These are phyloP conservation scores for Trichoderma gamsii DNA, from an alignment of 495 filamentous ascomycete species.

Conservation along the genomic window DNA sequence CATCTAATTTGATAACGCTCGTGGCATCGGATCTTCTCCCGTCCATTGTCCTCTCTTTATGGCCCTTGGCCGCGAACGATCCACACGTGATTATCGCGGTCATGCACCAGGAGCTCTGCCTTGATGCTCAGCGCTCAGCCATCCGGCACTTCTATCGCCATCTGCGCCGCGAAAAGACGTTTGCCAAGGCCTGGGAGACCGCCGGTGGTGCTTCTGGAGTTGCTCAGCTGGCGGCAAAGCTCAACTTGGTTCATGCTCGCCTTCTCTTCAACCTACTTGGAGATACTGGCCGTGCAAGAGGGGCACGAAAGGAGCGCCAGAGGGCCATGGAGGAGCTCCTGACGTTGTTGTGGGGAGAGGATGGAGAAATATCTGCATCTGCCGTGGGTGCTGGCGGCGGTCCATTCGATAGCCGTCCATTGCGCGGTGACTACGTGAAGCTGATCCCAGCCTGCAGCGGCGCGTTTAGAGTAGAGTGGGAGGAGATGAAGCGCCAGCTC, in stretches of 20 bases:
- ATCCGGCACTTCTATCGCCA: not conserved
- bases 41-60: not conserved
- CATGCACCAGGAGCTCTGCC: not conserved
- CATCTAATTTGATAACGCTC: not conserved
- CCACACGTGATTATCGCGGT: not conserved
- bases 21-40: not conserved
- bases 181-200: not conserved
- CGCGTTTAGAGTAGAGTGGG: not conserved
- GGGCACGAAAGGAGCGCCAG: not conserved
- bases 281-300: not conserved
- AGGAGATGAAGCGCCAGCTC: not conserved
- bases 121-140: not conserved
- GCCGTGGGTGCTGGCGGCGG: not conserved
- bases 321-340: not conserved
- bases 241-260: not conserved
- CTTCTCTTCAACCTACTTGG: not conserved
- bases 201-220: not conserved
- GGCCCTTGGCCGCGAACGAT: not conserved
- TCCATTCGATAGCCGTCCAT: not conserved
- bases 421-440: not conserved
- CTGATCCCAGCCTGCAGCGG: not conserved
- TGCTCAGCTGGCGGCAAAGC: not conserved
- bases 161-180: conserved; percentile 1
- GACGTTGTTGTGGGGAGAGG: not conserved
- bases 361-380: not conserved